A percentile compares a stretch with the other conserved stretches of the same genome.
Conservation (phyloP, 2,329 filamentous ascomycete species). For the Tolypocladium sp. region DNA sequence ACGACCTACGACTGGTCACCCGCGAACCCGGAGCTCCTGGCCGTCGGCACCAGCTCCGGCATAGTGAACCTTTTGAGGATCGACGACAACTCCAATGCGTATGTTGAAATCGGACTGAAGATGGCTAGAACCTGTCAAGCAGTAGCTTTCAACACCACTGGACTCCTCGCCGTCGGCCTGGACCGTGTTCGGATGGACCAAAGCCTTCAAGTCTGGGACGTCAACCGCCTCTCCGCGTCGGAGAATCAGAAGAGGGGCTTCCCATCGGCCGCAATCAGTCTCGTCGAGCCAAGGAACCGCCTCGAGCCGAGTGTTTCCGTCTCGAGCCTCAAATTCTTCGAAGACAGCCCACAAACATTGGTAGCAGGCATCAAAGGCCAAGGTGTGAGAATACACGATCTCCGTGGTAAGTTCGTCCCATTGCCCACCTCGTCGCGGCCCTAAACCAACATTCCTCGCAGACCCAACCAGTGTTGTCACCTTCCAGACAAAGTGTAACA, state of each 20-base stretch:
- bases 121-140: slow-evolving; percentile 72
- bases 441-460: slow-evolving; percentile 12
- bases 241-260: slow-evolving; percentile 40
- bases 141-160: slow-evolving; percentile 66
- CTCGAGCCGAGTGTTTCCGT: slow-evolving; percentile 64
- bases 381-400: slow-evolving; percentile 67
- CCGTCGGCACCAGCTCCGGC: slow-evolving; percentile 66
- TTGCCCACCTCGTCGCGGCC: neutral
- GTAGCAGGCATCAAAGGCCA: slow-evolving; percentile 69
- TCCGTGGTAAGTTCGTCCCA: slow-evolving; percentile 49
- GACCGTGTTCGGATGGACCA: slow-evolving; percentile 76
- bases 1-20: slow-evolving; percentile 62
- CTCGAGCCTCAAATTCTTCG: slow-evolving; percentile 74
- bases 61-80: slow-evolving; percentile 67
- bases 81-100: slow-evolving; percentile 58
- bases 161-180: slow-evolving; percentile 67
- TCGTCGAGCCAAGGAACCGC: slow-evolving; percentile 48
- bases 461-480: slow-evolving; percentile 43
- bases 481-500: slow-evolving; percentile 59
- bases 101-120: slow-evolving; percentile 60
- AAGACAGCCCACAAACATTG: slow-evolving; percentile 64
- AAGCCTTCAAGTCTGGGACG: slow-evolving; percentile 76
- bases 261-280: slow-evolving; percentile 34
- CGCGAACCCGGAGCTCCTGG: slow-evolving; percentile 54
- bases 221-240: slow-evolving; percentile 50